Conservation (phyloP, 441 rosid genomes). For the Jatropha podagrica region DNA sequence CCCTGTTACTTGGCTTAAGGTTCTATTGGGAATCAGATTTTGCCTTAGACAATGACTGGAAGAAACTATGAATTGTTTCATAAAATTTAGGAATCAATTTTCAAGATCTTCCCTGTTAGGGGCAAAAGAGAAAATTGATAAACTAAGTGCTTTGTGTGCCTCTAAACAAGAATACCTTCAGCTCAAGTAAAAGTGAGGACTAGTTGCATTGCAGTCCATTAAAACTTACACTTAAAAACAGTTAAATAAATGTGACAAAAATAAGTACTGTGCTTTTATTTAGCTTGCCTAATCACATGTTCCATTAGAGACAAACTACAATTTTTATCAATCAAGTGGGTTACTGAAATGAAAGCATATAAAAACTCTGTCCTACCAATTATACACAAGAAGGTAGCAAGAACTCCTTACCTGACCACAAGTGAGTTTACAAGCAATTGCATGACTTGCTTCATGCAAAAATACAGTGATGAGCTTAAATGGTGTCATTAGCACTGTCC, state of each 20-base stretch:
- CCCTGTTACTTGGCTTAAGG: neutral
- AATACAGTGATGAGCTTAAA: constrained; percentile 94
- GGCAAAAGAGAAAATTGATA: neutral
- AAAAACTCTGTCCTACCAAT: constrained; percentile 7
- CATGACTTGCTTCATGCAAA: constrained; percentile 94
- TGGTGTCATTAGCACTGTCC: constrained; percentile 78
- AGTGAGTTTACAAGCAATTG: constrained; percentile 90
- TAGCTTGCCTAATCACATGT: neutral
- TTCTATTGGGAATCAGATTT: neutral
- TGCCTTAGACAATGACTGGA: neutral
- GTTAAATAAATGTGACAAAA: neutral
- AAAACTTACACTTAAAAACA: neutral
- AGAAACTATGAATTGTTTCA: neutral
- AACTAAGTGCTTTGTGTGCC: constrained; percentile 10
- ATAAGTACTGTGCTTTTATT: neutral
- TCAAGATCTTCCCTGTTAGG: neutral
- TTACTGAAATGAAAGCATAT: constrained; percentile 3
- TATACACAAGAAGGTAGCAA: constrained; percentile 20
- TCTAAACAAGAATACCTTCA: neutral
- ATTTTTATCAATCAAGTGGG: neutral
- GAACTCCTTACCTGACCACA: constrained; percentile 81
- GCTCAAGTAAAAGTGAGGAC: neutral
- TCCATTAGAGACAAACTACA: neutral
- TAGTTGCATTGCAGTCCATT: neutral
- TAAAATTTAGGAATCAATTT: constrained; percentile 1